Evolutionary conservation across 1,139 yeast species (phyloP), one percentile per base, ranked within the genome.

Genomic region (Candida glucosophila): DNA sequence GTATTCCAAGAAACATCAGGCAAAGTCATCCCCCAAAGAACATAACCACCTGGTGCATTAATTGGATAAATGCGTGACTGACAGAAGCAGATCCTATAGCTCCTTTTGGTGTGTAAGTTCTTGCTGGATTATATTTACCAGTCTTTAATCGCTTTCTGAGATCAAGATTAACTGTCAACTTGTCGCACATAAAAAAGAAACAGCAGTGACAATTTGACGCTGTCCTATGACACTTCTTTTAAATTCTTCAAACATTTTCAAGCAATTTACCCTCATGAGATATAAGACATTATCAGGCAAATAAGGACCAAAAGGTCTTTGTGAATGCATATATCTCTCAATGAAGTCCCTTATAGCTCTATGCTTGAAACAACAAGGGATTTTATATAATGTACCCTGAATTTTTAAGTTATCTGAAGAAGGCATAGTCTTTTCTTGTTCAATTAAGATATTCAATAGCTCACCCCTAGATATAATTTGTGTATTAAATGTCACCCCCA

Each of bases 31-130:
- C 58, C 63, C 60, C 61, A 55, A 25, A 56, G 44, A 57, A 54
- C 52, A 30, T 56, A 56, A 5, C 63, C 63, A 26, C 63, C 63
- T 2, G 63, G 63, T 5, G 58, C 46, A 26, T 56, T 62, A 26
- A 55, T 54, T 1, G 63, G 44, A 27, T 56, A 55, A 12, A 56
- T 49, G 57, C 47, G 26, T 53, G 49, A n/a, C 53, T 53, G 8
- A 53, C 45, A 6, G 59, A 54, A 6, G 48, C 49, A 23, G 59
- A 46, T 9, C 58, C 59, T 23, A 55, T 33, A 1, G 60, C 52
- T 10, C 62, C 62, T 22, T 46, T 50, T 2, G 62, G 62, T 1
- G 62, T 55, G 23, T 49, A 54, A 3, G 60, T 54, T 37, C 62
- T 43, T 4, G 62, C 53, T 4, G 62, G 62, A 34, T 55, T 55